phyloP scores from a whole-genome alignment of 2,329 filamentous ascomycete genomes.

The Cytospora piceae region DNA sequence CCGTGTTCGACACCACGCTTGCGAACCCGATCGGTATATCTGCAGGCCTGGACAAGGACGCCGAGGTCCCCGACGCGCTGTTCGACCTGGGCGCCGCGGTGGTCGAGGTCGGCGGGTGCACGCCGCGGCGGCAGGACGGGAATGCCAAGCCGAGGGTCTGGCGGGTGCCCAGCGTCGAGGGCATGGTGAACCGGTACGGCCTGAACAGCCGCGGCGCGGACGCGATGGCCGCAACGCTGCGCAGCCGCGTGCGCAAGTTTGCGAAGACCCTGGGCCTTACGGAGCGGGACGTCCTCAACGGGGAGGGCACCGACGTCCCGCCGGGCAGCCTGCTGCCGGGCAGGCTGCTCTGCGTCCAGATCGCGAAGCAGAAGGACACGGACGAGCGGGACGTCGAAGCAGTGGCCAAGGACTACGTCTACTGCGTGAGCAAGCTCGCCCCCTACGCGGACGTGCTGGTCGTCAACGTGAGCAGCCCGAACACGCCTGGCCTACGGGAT shows the following conservation, averaged over 20 bases:
- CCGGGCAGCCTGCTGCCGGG: slow-evolving; percentile 79
- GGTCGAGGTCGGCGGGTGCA: slow-evolving; percentile 91
- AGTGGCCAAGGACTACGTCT: slow-evolving; percentile 81
- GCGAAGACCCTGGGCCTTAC: slow-evolving; percentile 72
- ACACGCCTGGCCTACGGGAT: slow-evolving; percentile 87
- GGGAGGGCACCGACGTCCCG: slow-evolving; percentile 71
- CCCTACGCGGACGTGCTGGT: slow-evolving; percentile 95
- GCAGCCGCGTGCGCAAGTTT: slow-evolving; percentile 77
- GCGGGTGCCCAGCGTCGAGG: slow-evolving; percentile 79
- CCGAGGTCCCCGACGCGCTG: slow-evolving; percentile 81
- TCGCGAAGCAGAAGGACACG: slow-evolving; percentile 96
- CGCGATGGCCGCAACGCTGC: slow-evolving; percentile 76
- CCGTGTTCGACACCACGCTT: slow-evolving; percentile 76
- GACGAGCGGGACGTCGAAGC: slow-evolving; percentile 83
- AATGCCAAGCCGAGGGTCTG: slow-evolving; percentile 90
- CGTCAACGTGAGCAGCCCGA: slow-evolving; percentile 96
- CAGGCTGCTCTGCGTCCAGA: slow-evolving; percentile 82
- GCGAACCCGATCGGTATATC: slow-evolving; percentile 91
- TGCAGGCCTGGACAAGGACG: slow-evolving; percentile 42
- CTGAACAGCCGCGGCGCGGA: slow-evolving; percentile 92
- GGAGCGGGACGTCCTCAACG: slow-evolving; percentile 76
- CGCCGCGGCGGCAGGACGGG: slow-evolving; percentile 82
- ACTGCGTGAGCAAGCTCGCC: slow-evolving; percentile 80
- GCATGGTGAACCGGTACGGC: slow-evolving; percentile 93
- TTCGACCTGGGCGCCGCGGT: slow-evolving; percentile 84